These are phyloP conservation scores for Aspergillus persii DNA, from an alignment of 2,329 filamentous ascomycete genomes.

Conservation along the genomic window DNA sequence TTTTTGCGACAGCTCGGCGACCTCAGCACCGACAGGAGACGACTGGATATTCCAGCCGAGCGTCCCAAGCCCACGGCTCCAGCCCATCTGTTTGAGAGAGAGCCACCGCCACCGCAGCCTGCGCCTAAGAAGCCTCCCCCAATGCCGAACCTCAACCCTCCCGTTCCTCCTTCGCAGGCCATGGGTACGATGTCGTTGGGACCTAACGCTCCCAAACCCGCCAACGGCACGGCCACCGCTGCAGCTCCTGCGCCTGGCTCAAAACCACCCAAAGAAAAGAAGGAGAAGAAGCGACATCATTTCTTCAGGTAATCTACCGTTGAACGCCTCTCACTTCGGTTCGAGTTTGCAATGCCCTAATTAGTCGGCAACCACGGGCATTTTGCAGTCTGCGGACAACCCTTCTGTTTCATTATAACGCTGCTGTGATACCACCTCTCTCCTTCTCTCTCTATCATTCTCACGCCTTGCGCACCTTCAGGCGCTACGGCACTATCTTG, in stretches of 20 bases:
- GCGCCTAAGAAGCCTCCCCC: constrained; percentile 26
- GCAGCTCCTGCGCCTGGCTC: constrained; percentile 18
- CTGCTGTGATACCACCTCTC: constrained; percentile 36
- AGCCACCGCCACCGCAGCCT: constrained; percentile 54
- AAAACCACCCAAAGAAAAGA: constrained; percentile 43
- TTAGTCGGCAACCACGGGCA: background rate
- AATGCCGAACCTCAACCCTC: constrained; percentile 22
- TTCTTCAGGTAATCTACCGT: constrained; percentile 45
- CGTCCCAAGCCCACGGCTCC: constrained; percentile 78
- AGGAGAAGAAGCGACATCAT: constrained; percentile 56
- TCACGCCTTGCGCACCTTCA: constrained; percentile 8
- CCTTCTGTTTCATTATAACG: constrained; percentile 21
- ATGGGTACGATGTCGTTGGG: constrained; percentile 40
- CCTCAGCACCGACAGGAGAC: constrained; percentile 69
- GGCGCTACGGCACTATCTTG: constrained; percentile 6
- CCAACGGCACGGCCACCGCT: constrained; percentile 1
- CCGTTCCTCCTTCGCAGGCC: constrained; percentile 31
- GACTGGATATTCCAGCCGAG: constrained; percentile 78
- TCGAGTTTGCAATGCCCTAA: background rate
- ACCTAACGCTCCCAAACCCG: constrained; percentile 39
- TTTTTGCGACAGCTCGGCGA: constrained; percentile 83
- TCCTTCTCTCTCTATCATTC: background rate
- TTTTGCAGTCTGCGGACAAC: constrained; percentile 6
- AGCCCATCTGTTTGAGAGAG: constrained; percentile 78
- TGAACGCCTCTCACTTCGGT: background rate